Evolutionary conservation across 2,329 filamentous ascomycete species (phyloP), one percentile per base, ranked within the genome.

Genomic region (Hypomyces perniciosus): DNA sequence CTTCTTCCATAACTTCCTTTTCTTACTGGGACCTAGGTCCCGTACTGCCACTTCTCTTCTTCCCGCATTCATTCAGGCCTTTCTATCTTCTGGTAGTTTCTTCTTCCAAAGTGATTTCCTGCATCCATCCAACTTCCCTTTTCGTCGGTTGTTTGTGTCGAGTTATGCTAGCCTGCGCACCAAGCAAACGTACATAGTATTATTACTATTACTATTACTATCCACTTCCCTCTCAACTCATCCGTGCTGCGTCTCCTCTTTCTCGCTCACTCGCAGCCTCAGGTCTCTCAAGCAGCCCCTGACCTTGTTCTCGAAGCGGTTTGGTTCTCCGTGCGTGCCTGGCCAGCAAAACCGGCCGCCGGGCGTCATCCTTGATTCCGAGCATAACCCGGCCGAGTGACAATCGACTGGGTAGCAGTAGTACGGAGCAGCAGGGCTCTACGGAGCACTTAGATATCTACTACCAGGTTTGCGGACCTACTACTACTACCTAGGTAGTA

Each of bases 311-410:
- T 52, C 45, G 42, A 52, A 44, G 40, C 20, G 51, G 51, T 37
- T 53, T 44, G 51, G 51, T 53, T 28, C 46, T 45, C 46, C 50
- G 50, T 37, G 49, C 50, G 50, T 37, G 49, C 49, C 49, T 45
- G 49, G 46, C 39, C 46, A 34, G 30, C 30, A 51, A 31, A 26
- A 41, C 48, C 34, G 38, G 49, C 44, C 49, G 31, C 20, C 20
- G 20, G 20, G 20, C 20, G 20, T 20, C 28, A 34, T 43, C 46
- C 51, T 50, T 45, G 51, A 50, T 53, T 46, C 51, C 51, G 51
- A 53, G 41, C 46, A 50, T 20, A 50, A 53, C 51, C 51, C 51
- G 51, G 46, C 27, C 40, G 28, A 42, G 20, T 20, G 3, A 2
- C 20, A 20, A 20, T 20, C 20, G 20, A 20, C 20, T 20, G 20